Evolutionary conservation across 495 filamentous ascomycete species (phyloP), one percentile per base, ranked within the genome.

Genomic region (Daldinia caldariorum): DNA sequence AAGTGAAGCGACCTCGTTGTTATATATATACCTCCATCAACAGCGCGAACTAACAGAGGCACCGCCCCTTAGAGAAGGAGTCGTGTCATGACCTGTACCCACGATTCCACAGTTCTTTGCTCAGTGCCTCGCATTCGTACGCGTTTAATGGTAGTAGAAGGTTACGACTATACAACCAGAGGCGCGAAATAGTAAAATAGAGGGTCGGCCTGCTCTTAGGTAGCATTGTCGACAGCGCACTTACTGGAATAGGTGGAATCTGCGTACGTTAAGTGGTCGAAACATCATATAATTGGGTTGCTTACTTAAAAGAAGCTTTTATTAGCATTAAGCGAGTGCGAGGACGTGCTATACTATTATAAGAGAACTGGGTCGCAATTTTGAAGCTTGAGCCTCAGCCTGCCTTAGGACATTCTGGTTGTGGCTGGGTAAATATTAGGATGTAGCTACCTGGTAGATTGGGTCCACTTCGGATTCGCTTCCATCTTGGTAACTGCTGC

Each of bases 11-110:
- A 43, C 51, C 31, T 16, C 16, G 35, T 51, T n/a, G 59, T 10
- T 22, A 62, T 69, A 69, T 69, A 66, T 66, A 60, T n/a, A n/a
- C n/a, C 39, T 3, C 5, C 32, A 35, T 20, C 26, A 53, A 14
- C 49, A 53, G 4, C 22, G 7, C 13, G 4, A 53, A 32, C 4
- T 14, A 16, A 1, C 26, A 16, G 26, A 16, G 26, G 26, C 49
- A 3, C 26, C 31, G 49, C 49, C 13, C 26, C 14, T 32, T 53
- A 2, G 8, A 6, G 1, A 14, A 10, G n/a, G 26, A 16, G 9
- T 6, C 1, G 4, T 16, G 12, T 32, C 26, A 16, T 53, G 31
- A 2, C 6, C 13, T 26, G 6, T n/a, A 32, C 10, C 43, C 9
- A 22, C 18, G 9, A 12, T 20, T 10, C 43, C 9, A 22, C 18